Evolutionary conservation across 306 rosid genomes (phyloP), one percentile per base, ranked within the genome.

Genomic region (Castanopsis chinensis): DNA sequence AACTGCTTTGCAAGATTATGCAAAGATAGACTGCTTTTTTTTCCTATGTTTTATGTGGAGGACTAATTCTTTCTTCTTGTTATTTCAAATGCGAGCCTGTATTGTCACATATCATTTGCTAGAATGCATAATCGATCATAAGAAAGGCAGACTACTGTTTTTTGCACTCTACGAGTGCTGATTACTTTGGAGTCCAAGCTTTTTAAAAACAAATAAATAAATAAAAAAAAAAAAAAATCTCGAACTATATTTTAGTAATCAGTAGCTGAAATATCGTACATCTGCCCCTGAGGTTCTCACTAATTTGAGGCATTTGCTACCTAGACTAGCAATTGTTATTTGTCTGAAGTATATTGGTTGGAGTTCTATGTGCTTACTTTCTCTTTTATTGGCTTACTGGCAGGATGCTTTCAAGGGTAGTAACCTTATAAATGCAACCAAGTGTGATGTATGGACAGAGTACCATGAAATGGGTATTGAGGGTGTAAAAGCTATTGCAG

Each of bases 391-490:
- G 74, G 61, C 89, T 63, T 43, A 82, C 79, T 83, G 72, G 61
- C 88, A 93, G 97, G 91, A 76, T 30, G 91, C 87, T 61, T 60
- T 73, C 27, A 93, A 93, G 82, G 96, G 96, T 55, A 83, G 86
- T 79, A 84, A 68, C 87, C 81, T 81, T 81, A 87, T 60, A 3
- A 91, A 93, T 74, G 73, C 83, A 45, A 86, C 89, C 69, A 76
- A 69, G 68, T 93, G 97, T 77, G 97, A 93, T 83, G 89, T 91
- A 41, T 89, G 96, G 97, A 91, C 87, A 6, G 97, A 91, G 82
- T 93, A 93, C 83, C 91, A 87, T 76, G 97, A 91, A 68, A 91
- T 93, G 90, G 96, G 93, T 65, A 72, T 85, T 55, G 92, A 87
- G 76, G 92, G 97, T 68, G 78, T 91, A 83, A 87, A 85, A 81